Conservation (phyloP, 1,284 basidiomycete species). For the Moesziomyces sp. region DNA sequence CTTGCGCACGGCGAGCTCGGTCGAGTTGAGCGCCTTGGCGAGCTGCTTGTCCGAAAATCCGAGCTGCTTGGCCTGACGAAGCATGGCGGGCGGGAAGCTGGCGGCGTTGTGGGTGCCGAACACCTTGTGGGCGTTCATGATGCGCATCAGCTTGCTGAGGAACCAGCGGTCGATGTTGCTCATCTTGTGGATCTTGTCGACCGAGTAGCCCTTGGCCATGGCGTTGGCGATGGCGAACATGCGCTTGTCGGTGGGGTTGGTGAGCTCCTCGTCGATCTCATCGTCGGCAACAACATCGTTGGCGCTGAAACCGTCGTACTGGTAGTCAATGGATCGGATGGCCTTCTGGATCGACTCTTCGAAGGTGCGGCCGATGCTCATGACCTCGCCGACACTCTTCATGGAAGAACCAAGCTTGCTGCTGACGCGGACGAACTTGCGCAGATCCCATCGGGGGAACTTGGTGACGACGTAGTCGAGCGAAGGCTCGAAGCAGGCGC, state of each 20-base stretch:
- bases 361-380: constrained; percentile 97
- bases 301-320: constrained; percentile 90
- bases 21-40: constrained; percentile 81
- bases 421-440: constrained; percentile 81
- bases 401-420: constrained; percentile 69
- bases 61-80: constrained; percentile 89
- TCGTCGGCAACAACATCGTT: constrained; percentile 78
- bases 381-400: constrained; percentile 99
- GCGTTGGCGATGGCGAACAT: constrained; percentile 91
- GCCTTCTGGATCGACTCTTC: constrained; percentile 99
- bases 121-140: constrained; percentile 53
- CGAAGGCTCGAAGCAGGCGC: constrained; percentile 96
- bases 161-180: constrained; percentile 99
- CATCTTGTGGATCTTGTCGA: constrained; percentile 96
- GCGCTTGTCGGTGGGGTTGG: constrained; percentile 89
- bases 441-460: constrained; percentile 98
- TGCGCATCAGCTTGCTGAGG: constrained; percentile 80
- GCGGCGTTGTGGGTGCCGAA: constrained; percentile 77
- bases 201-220: constrained; percentile 87
- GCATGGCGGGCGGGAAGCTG: constrained; percentile 75
- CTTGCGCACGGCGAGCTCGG: constrained; percentile 86
- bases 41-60: constrained; percentile 96
- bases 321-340: constrained; percentile 93
- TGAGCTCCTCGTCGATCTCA: constrained; percentile 84
- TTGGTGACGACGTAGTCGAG: constrained; percentile 98